phyloP scores from a whole-genome alignment of 2,329 filamentous ascomycete species.

The Alternaria arbusti region DNA sequence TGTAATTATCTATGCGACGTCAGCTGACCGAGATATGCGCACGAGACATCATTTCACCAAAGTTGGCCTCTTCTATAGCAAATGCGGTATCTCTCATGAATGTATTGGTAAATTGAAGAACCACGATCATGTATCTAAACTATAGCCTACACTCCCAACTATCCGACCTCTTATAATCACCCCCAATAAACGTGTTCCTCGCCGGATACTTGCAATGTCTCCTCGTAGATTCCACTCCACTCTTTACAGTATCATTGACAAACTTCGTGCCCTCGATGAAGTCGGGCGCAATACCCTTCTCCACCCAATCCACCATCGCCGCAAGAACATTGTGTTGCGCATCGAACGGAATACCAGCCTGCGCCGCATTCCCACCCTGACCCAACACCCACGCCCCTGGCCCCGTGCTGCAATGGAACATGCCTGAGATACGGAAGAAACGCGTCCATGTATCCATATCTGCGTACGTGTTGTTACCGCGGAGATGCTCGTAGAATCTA shows the following conservation, averaged over 20 bases:
- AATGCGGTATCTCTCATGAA: too few relatives aligned
- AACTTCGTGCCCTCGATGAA: slow-evolving; percentile 37
- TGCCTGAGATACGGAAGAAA: slow-evolving; percentile 60
- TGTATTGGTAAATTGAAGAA: too few relatives aligned
- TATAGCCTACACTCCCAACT: slow-evolving; percentile 33
- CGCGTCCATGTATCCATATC: slow-evolving; percentile 48
- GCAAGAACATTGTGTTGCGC: slow-evolving; percentile 37
- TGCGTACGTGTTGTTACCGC: slow-evolving; percentile 6
- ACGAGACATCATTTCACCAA: too few relatives aligned
- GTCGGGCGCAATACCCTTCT: slow-evolving; percentile 47
- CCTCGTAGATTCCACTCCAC: slow-evolving; percentile 54
- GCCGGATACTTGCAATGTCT: slow-evolving; percentile 52
- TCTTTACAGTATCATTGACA: slow-evolving; percentile 47
- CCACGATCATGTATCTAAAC: too few relatives aligned
- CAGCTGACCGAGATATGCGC: too few relatives aligned
- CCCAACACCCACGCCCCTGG: slow-evolving; percentile 51
- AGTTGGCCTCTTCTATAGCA: too few relatives aligned
- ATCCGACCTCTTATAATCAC: slow-evolving; percentile 36
- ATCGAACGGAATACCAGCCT: slow-evolving; percentile 24
- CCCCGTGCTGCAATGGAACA: slow-evolving; percentile 59
- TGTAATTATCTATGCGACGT: too few relatives aligned
- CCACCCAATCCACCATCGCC: slow-evolving; percentile 56
- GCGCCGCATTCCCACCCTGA: slow-evolving; percentile 27
- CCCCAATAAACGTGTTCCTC: slow-evolving; percentile 9
- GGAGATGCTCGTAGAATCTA: slow-evolving; percentile 55